Percentiles rank a stretch among this genome's conserved stretches.
Conservation (phyloP, 305 asterid genomes). For the Plantago lanceolata region DNA sequence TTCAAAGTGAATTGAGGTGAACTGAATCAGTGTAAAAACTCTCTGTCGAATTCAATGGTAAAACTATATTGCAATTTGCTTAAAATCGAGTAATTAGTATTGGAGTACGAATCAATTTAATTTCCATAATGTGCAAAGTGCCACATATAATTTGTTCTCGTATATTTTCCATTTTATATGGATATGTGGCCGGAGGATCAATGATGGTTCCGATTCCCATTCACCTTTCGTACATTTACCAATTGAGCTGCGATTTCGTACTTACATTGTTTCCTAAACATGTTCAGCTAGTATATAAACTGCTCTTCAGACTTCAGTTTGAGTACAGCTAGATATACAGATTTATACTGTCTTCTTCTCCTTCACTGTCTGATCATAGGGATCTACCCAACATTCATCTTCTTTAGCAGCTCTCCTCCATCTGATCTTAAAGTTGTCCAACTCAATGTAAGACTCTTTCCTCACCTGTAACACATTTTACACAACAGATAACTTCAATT, state of each 20-base stretch:
- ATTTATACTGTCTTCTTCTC: conserved; percentile 7
- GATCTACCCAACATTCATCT: conserved; percentile 69
- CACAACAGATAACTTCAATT: not conserved
- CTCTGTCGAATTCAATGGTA: too few species aligned
- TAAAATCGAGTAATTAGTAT: too few species aligned
- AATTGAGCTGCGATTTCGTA: not conserved
- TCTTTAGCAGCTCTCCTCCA: conserved; percentile 64
- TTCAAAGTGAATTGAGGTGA: too few species aligned
- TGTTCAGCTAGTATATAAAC: conserved; percentile 1
- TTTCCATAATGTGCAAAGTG: not conserved
- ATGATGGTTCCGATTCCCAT: too few species aligned
- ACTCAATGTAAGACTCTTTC: conserved; percentile 42
- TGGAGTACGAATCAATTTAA: not conserved
- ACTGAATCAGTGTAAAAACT: too few species aligned
- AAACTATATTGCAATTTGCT: too few species aligned
- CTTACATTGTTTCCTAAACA: not conserved
- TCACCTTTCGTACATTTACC: too few species aligned
- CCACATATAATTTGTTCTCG: too few species aligned
- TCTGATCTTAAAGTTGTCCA: conserved; percentile 55
- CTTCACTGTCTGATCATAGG: conserved; percentile 34
- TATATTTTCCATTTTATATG: too few species aligned
- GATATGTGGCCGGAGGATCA: too few species aligned
- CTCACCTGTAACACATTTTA: conserved; percentile 38
- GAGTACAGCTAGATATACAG: not conserved
- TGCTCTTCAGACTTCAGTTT: not conserved